Percentiles rank a stretch among this genome's conserved stretches.
These are phyloP conservation scores for Lecanosticta acicola DNA, from an alignment of 2,329 filamentous ascomycete species.

Conservation along the genomic window DNA sequence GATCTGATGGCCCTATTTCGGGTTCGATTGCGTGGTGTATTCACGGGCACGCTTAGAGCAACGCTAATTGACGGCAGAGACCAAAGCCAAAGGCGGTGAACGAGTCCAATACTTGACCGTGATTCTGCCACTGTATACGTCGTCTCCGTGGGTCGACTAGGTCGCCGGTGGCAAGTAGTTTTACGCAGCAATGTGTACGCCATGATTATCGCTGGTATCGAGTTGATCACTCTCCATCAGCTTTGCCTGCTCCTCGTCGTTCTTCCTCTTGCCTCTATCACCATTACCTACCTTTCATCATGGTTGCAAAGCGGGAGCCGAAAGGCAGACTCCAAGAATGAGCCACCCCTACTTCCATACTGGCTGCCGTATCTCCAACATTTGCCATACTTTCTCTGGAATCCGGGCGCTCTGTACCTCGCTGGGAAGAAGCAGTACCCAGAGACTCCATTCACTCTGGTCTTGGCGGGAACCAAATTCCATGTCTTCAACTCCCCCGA, in stretches of 20 bases:
- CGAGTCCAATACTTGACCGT: too few relatives aligned
- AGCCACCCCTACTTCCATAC: conserved; percentile 6
- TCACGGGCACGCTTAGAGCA: too few relatives aligned
- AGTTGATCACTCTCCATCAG: not conserved
- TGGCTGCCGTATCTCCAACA: conserved; percentile 12
- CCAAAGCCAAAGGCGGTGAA: too few relatives aligned
- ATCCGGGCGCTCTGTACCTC: conserved; percentile 6
- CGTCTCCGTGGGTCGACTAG: too few relatives aligned
- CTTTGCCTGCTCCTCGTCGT: not conserved
- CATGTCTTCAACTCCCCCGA: conserved; percentile 10
- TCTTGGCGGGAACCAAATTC: conserved; percentile 12
- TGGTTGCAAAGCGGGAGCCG: not conserved
- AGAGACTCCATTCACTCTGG: conserved; percentile 9
- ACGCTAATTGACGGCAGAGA: too few relatives aligned
- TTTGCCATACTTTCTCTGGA: conserved; percentile 3
- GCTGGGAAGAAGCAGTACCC: conserved; percentile 1
- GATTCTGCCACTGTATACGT: too few relatives aligned
- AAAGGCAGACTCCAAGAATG: not conserved
- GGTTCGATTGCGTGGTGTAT: too few relatives aligned
- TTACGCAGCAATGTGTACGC: too few relatives aligned
- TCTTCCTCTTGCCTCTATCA: not conserved
- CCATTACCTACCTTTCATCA: not conserved
- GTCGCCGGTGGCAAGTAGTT: too few relatives aligned
- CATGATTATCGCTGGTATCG: not conserved
- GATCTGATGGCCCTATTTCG: too few relatives aligned